Percentiles rank a stretch among this genome's conserved stretches.
Evolutionary conservation across 192 early-diverging fungal genomes (phyloP).

Genomic region (Helicostylum pulchrum): DNA sequence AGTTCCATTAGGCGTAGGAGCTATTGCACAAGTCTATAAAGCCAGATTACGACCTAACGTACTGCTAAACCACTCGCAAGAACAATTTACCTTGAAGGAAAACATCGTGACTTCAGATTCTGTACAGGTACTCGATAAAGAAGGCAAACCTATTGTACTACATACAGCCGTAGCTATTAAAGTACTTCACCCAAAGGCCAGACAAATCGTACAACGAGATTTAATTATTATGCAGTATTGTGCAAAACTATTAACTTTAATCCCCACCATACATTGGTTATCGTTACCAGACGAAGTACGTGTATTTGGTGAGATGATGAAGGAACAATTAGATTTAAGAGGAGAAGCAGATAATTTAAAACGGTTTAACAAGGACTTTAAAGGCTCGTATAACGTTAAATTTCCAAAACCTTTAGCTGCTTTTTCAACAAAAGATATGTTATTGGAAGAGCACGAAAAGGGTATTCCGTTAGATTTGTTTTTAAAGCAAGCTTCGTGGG

Average conservation of each 20-base stretch:
- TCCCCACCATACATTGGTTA: conserved; percentile 85
- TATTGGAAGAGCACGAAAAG: conserved; percentile 83
- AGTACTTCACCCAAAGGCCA: conserved; percentile 84
- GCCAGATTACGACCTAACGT: conserved; percentile 46
- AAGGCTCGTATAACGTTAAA: conserved; percentile 43
- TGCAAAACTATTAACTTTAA: conserved; percentile 57
- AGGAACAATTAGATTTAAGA: conserved; percentile 80
- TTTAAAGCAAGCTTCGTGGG: conserved; percentile 49
- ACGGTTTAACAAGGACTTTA: conserved; percentile 59
- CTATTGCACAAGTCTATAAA: conserved; percentile 91
- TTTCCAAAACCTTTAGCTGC: conserved; percentile 69
- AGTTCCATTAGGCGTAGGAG: conserved; percentile 84
- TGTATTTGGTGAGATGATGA: conserved; percentile 92
- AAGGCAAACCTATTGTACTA: conserved; percentile 22
- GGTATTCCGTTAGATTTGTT: conserved; percentile 76
- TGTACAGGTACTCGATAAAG: conserved; percentile 10
- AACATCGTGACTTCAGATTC: conserved; percentile 21
- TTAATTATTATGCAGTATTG: conserved; percentile 76
- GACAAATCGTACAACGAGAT: conserved; percentile 67
- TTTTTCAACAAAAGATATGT: conserved; percentile 55
- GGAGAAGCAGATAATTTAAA: conserved; percentile 74
- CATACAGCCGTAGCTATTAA: conserved; percentile 78
- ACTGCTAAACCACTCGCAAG: conserved; percentile 1
- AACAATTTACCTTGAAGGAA: conserved; percentile 22
- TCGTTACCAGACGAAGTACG: conserved; percentile 85